Evolutionary conservation across 306 rosid genomes (phyloP), one percentile per base, ranked within the genome.

Genomic region (Ziziphus jujuba): DNA sequence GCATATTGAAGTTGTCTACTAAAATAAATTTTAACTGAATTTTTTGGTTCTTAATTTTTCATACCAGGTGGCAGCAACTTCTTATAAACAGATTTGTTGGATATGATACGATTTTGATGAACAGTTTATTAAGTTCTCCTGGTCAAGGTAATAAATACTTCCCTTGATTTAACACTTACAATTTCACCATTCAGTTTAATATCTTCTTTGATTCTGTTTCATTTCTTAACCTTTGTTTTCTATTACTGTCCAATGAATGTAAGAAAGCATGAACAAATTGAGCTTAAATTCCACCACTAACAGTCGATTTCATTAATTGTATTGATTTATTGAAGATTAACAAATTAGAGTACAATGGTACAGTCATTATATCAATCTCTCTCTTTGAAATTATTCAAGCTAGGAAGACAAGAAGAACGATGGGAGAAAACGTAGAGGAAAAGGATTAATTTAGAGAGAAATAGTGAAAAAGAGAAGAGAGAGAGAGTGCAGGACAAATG

Each of bases 91-190:
- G 96, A 80, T 77, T 95, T 81, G 99, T 95, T 24, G 97, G 97
- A 72, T 95, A 95, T 82, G 99, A 95, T 87, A 95, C 99, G 9
- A 95, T 95, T 75, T 85, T 95, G 87, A 95, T 95, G 80, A 95
- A 95, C 73, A 95, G 97, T 78, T 81, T 95, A 73, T 79, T 95
- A 81, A 90, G 83, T 71, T 95, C 96, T 80, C 87, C 96, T 57
- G 92, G 97, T 76, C 96, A 84, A 90, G 99, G 99, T 95, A 88
- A 77, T 63, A 44, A 45, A 61, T 21, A 0, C 14, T 28, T 52
- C 21, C 50, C 34, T 55, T 62, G 24, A 5, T 49, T 23, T 13
- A 38, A 17, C 21, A 9, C 33, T 65, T 58, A 36, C 31, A 22
- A 21, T 17, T 65, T 44, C 43, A n/a, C n/a, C 33, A n/a, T 14